phyloP scores from a whole-genome alignment of 2,329 filamentous ascomycete species.

The Periglandula ipomoeae region DNA sequence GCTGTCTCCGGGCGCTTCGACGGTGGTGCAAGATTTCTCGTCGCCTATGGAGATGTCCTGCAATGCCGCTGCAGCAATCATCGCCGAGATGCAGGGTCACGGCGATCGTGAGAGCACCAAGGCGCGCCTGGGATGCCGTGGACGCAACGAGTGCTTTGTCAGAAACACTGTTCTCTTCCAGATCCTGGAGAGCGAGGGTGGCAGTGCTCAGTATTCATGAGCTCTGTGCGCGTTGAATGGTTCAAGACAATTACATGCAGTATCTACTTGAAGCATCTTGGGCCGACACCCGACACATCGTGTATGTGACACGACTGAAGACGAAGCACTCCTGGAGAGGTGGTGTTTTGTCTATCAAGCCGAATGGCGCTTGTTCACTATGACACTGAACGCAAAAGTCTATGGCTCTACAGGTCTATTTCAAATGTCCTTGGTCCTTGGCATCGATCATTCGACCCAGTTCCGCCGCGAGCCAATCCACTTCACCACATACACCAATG shows the following conservation, averaged over 20 bases:
- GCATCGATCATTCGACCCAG: slow-evolving; percentile 3
- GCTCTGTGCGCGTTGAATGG: neutral
- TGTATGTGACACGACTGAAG: neutral
- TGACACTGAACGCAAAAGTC: neutral
- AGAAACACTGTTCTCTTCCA: slow-evolving; percentile 25
- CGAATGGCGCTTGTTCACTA: neutral
- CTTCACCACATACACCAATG: slow-evolving; percentile 58
- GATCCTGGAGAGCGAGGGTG: slow-evolving; percentile 19
- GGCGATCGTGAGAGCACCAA: slow-evolving; percentile 18
- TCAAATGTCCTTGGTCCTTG: neutral
- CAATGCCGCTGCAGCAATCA: slow-evolving; percentile 25
- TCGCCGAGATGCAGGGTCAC: slow-evolving; percentile 30
- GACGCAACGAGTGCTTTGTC: slow-evolving; percentile 20
- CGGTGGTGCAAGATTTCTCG: slow-evolving; percentile 7
- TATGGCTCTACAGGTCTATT: neutral
- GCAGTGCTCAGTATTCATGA: slow-evolving; percentile 4
- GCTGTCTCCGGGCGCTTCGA: slow-evolving; percentile 9
- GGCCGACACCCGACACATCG: neutral
- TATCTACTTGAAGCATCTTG: too few relatives aligned
- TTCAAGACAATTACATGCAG: too few relatives aligned
- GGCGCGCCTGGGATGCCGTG: slow-evolving; percentile 21
- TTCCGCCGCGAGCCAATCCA: slow-evolving; percentile 7
- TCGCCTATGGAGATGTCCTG: slow-evolving; percentile 26
- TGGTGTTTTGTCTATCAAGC: too few relatives aligned
- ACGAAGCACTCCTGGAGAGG: too few relatives aligned